These are phyloP conservation scores for Oemleria cerasiformis DNA, from an alignment of 306 rosid species.

Conservation along the genomic window DNA sequence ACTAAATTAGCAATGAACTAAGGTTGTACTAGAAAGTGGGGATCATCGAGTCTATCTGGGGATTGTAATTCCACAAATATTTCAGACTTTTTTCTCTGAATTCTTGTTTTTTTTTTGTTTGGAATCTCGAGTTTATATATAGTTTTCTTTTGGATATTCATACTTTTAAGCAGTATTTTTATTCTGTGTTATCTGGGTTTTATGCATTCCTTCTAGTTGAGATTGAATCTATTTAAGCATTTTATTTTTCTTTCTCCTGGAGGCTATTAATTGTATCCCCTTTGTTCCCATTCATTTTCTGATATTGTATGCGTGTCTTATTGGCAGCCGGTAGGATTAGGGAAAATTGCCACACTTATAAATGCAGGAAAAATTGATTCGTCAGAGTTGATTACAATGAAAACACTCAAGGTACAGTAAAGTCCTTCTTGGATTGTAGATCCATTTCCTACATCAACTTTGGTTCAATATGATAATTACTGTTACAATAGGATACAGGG, in stretches of 20 bases:
- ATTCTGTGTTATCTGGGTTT: neutral
- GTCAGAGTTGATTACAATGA: slow-evolving; percentile 86
- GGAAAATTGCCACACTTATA: slow-evolving; percentile 75
- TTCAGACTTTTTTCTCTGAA: neutral
- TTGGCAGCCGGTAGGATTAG: slow-evolving; percentile 87
- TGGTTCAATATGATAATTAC: slow-evolving; percentile 27
- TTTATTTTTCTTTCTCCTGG: neutral
- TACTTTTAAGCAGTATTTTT: neutral
- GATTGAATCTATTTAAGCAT: neutral
- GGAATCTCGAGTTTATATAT: neutral
- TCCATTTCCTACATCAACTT: slow-evolving; percentile 24
- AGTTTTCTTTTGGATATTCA: neutral
- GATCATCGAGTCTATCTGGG: neutral
- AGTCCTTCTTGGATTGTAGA: slow-evolving; percentile 20
- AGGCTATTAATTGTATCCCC: neutral
- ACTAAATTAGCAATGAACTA: neutral
- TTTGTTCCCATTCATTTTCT: slow-evolving; percentile 10
- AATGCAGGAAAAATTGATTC: slow-evolving; percentile 89
- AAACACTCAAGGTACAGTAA: slow-evolving; percentile 78
- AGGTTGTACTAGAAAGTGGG: neutral
- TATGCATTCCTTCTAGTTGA: neutral
- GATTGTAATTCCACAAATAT: neutral
- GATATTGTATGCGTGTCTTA: slow-evolving; percentile 11
- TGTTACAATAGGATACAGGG: slow-evolving; percentile 67
- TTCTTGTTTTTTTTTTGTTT: neutral